phyloP scores from a whole-genome alignment of 148 eudicot species.

The Vaccinium vitisidaea region DNA sequence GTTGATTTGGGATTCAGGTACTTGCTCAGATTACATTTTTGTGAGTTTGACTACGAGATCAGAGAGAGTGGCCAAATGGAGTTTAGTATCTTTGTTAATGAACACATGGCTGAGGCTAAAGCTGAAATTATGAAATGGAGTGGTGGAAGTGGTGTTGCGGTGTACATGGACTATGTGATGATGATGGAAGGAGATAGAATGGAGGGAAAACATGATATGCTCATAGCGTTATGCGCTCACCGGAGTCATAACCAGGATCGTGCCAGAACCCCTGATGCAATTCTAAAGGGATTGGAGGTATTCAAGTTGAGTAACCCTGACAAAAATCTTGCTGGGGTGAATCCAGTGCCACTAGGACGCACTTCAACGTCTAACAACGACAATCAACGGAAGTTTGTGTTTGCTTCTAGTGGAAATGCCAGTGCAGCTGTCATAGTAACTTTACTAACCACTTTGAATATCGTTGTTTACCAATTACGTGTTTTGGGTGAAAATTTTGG shows the following conservation, averaged over 20 bases:
- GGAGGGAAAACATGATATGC: background rate
- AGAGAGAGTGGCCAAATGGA: background rate
- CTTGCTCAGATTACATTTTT: slow-evolving; percentile 18
- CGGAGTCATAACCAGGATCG: too few species aligned
- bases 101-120: slow-evolving; percentile 16
- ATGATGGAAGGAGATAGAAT: background rate
- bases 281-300: slow-evolving; percentile 24
- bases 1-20: slow-evolving; percentile 37
- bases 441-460: background rate
- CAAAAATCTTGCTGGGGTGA: slow-evolving; percentile 8
- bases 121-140: slow-evolving; percentile 14
- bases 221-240: background rate
- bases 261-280: background rate
- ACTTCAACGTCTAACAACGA: background rate
- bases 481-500: background rate
- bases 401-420: background rate
- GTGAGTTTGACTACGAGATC: slow-evolving; percentile 26
- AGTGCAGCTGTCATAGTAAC: background rate
- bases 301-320: slow-evolving; percentile 20
- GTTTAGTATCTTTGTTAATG: slow-evolving; percentile 24
- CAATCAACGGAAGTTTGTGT: background rate
- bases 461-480: background rate
- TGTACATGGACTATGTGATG: slow-evolving; percentile 16
- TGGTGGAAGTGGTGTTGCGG: background rate
- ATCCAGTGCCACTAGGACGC: background rate